Evolutionary conservation across 352 stramenopile species (phyloP).

Genomic region (Phytophthora pistaciae): DNA sequence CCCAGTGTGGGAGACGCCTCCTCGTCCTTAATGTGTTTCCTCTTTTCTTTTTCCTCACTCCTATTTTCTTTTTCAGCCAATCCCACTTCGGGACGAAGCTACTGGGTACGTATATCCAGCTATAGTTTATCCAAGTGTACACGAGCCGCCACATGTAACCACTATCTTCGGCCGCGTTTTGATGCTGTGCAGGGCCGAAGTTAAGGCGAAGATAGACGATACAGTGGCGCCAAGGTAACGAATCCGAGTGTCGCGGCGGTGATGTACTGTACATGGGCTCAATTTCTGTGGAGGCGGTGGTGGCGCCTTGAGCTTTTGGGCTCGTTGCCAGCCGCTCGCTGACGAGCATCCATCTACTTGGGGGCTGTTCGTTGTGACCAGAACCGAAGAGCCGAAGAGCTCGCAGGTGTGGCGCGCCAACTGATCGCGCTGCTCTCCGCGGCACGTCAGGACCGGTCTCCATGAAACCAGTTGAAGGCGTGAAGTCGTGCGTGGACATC

Average conservation of each 20-base stretch:
- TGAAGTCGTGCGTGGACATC: background rate
- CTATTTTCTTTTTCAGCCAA: no score
- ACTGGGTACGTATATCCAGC: no score
- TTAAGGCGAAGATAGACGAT: background rate
- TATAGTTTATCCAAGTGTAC: no score
- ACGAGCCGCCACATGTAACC: no score
- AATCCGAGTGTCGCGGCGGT: conserved; percentile 4
- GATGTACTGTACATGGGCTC: background rate
- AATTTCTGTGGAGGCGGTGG: background rate
- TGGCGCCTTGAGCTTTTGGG: background rate
- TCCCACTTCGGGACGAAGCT: no score
- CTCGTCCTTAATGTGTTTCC: no score
- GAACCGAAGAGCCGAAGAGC: background rate
- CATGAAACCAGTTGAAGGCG: background rate
- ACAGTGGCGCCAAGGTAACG: background rate
- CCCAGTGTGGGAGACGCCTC: no score
- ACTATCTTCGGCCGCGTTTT: no score
- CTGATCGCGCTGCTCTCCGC: background rate
- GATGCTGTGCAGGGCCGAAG: no score
- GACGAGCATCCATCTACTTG: conserved; percentile 20
- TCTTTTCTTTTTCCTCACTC: no score
- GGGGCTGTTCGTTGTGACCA: background rate
- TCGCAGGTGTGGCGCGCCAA: background rate
- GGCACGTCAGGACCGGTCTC: conserved; percentile 4
- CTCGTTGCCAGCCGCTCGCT: conserved; percentile 1